Percentiles rank a stretch among this genome's conserved stretches.
phyloP scores from a whole-genome alignment of 768 basidiomycete species.

The Rhizopogon sp. region DNA sequence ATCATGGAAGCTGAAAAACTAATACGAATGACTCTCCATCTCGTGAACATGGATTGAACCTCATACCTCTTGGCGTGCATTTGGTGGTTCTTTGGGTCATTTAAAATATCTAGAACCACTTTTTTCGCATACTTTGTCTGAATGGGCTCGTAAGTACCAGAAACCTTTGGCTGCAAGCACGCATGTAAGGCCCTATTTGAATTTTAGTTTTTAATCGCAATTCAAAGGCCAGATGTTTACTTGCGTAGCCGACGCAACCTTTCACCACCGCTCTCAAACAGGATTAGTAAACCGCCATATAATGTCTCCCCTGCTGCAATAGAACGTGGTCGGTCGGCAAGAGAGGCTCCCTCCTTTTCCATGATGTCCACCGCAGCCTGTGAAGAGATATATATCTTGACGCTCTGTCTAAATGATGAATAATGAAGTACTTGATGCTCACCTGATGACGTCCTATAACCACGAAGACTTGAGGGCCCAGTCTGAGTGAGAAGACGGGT shows the following conservation, averaged over 20 bases:
- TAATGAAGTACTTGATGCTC: not conserved
- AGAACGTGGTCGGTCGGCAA: conserved; percentile 30
- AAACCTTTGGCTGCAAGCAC: conserved; percentile 27
- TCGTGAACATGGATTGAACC: not conserved
- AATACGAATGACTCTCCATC: not conserved
- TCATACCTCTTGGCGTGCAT: conserved; percentile 28
- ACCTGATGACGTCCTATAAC: conserved; percentile 19
- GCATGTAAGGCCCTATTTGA: conserved; percentile 27
- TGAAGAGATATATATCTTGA: conserved; percentile 2
- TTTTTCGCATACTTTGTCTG: conserved; percentile 29
- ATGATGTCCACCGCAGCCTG: conserved; percentile 38
- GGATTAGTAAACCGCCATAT: conserved; percentile 27
- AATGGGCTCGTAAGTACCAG: conserved; percentile 27
- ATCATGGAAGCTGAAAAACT: conserved; percentile 37
- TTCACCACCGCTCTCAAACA: conserved; percentile 23
- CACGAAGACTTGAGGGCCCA: conserved; percentile 28
- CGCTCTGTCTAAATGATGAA: not conserved
- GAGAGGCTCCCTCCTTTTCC: conserved; percentile 32
- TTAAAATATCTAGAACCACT: conserved; percentile 29
- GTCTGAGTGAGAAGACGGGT: conserved; percentile 50
- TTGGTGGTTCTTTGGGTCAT: conserved; percentile 27
- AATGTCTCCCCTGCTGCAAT: conserved; percentile 31
- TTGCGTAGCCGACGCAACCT: conserved; percentile 20
- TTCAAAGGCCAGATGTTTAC: not conserved
- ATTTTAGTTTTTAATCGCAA: not conserved